These are phyloP conservation scores for Colletotrichum somersetense DNA, from an alignment of 2,329 filamentous ascomycete species.

Conservation along the genomic window DNA sequence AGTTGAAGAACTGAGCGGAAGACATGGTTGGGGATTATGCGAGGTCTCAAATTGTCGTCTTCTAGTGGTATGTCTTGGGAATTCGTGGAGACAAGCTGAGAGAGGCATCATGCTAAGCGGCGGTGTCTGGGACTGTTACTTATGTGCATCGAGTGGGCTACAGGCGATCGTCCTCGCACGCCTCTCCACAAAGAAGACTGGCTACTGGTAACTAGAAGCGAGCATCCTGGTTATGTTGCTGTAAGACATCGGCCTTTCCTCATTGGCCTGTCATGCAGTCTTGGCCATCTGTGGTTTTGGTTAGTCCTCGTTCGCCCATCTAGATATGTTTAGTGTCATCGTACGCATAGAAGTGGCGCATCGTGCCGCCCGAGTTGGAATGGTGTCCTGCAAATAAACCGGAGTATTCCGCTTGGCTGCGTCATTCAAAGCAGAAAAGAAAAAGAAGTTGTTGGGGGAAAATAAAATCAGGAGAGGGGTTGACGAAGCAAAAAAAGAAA, in stretches of 20 bases:
- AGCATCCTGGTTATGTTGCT: neutral
- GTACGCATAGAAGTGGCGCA: neutral
- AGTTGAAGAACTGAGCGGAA: constrained; percentile 38
- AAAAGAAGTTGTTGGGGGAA: neutral
- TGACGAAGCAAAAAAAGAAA: neutral
- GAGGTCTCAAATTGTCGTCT: too few species aligned
- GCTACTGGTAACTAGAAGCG: neutral
- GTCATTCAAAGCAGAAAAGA: neutral
- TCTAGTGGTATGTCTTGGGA: neutral
- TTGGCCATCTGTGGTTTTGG: too few species aligned
- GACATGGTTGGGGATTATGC: neutral
- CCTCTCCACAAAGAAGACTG: too few species aligned
- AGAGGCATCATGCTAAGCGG: neutral
- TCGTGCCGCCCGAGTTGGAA: constrained; percentile 3
- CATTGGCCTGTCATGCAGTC: neutral
- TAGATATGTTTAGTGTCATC: neutral
- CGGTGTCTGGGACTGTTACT: neutral
- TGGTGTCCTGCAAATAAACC: neutral
- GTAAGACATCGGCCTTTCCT: neutral
- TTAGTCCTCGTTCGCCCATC: too few species aligned
- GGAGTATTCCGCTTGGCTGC: neutral
- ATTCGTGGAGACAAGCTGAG: neutral
- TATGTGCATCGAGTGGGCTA: neutral
- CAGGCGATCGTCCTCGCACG: neutral
- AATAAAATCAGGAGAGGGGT: too few species aligned